Base-by-base conservation (phyloP, 108 stramenopile species). In the Pseudonitzschia pungens region DNA sequence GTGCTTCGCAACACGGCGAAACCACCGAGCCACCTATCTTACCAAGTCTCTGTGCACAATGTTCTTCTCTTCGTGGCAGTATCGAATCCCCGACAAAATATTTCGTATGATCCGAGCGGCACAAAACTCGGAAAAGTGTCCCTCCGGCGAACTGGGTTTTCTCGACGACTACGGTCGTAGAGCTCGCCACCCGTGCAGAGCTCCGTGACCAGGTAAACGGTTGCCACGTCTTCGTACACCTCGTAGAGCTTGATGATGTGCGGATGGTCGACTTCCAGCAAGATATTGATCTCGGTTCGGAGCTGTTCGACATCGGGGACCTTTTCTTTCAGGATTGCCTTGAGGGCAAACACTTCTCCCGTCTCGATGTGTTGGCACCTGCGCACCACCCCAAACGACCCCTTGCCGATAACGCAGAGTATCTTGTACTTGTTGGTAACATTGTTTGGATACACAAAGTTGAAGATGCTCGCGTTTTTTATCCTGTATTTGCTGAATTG, bases 181-280 rank as follows among this genome's bases (percentile, higher is more conserved):
- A 96, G 78, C 78, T 93, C 92, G 32, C 91, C 91, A 29, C 95
- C 95, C 10, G 65, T 73, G 68, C 90, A 86, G 12, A 96, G 77
- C 41, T 95, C 94, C 44, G 90, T 92, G 10, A 96, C 92, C 15
- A 95, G 55, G 60, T 88, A 89, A 10, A 94, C 21, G 26, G 80
- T 77, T 8, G 74, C 58, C 41, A 70, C 58, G 58, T 92, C 93
- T 84, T 91, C 90, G 50, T 84, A 96, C 20, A 87, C 81, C 24
- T 89, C 92, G 51, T 74, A 73, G 21, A 96, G 84, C 59, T 89
- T 74, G 44, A 96, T 81, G 33, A 96, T 92, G 65, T 80, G 77
- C 16, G 87, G 85, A 70, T 96, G 95, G 27, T 82, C 77, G 60
- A 88, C 71, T 58, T 84, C 70, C 18, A 67, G 26, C 64, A 92